Evolutionary conservation across 257 asterid genomes (phyloP).

Genomic region (Solanum chiquidenum): DNA sequence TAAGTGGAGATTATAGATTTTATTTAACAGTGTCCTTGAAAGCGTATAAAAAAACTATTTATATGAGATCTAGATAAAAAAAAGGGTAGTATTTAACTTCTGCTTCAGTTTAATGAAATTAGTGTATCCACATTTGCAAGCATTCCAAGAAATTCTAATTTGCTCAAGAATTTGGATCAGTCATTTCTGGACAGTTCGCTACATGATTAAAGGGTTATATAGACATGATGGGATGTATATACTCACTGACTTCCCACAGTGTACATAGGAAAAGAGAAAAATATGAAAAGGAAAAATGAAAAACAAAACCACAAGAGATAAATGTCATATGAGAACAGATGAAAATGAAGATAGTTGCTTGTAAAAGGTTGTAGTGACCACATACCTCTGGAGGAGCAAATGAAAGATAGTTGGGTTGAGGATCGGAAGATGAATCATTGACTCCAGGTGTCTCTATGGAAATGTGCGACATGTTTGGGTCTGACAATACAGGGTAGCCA

Average conservation of each 20-base stretch:
- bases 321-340: background rate
- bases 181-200: background rate
- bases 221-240: background rate
- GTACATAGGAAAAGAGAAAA: background rate
- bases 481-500: constrained; percentile 61
- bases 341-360: background rate
- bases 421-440: constrained; percentile 23
- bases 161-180: background rate
- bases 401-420: constrained; percentile 49
- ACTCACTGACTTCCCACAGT: background rate
- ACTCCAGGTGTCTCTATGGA: constrained; percentile 52
- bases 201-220: background rate
- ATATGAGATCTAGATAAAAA: background rate
- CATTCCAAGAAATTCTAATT: background rate
- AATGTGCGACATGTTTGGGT: constrained; percentile 36
- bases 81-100: background rate
- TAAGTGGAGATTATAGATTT: background rate
- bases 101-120: background rate
- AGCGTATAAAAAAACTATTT: background rate
- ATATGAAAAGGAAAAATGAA: background rate
- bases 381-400: constrained; percentile 93
- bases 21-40: background rate
- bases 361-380: background rate
- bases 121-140: background rate
- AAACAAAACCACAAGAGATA: background rate